These are phyloP conservation scores for Huntiella savannae DNA, from an alignment of 2,329 filamentous ascomycete genomes.

Conservation along the genomic window DNA sequence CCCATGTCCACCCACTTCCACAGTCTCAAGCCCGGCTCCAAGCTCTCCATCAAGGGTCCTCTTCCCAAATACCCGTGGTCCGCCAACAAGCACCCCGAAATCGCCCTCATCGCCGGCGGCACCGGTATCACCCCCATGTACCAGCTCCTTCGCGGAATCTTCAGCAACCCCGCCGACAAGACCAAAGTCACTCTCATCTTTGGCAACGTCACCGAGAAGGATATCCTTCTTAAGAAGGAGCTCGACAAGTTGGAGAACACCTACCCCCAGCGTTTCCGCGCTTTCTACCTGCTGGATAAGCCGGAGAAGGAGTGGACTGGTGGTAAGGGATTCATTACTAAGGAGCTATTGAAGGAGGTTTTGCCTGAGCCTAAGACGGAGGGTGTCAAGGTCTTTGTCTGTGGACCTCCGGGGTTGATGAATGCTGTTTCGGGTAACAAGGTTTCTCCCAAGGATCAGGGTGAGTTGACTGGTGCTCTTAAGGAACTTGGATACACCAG, in stretches of 20 bases:
- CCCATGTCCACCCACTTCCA: conserved; percentile 86
- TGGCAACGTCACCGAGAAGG: conserved; percentile 73
- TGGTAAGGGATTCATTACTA: conserved; percentile 62
- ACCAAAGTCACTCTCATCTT: conserved; percentile 94
- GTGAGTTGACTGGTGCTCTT: conserved; percentile 64
- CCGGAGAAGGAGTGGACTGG: conserved; percentile 60
- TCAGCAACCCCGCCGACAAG: conserved; percentile 90
- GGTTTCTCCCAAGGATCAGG: conserved; percentile 84
- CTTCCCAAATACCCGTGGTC: conserved; percentile 85
- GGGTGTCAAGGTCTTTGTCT: conserved; percentile 94
- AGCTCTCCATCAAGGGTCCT: conserved; percentile 82
- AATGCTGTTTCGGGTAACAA: conserved; percentile 80
- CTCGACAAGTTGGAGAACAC: conserved; percentile 78
- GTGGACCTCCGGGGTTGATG: conserved; percentile 82
- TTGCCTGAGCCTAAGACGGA: conserved; percentile 79
- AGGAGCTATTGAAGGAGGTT: conserved; percentile 87
- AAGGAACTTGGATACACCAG: conserved; percentile 54
- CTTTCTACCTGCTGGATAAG: conserved; percentile 84
- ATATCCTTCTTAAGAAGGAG: conserved; percentile 80
- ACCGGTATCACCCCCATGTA: conserved; percentile 98
- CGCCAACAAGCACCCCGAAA: conserved; percentile 82
- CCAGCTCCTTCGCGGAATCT: conserved; percentile 78
- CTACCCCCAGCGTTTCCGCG: conserved; percentile 84
- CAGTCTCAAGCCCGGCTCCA: conserved; percentile 61
- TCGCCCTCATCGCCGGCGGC: conserved; percentile 75